A percentile compares a stretch with the other conserved stretches of the same genome.
Conservation (phyloP, 148 eudicot species). For the Chenopodium album region DNA sequence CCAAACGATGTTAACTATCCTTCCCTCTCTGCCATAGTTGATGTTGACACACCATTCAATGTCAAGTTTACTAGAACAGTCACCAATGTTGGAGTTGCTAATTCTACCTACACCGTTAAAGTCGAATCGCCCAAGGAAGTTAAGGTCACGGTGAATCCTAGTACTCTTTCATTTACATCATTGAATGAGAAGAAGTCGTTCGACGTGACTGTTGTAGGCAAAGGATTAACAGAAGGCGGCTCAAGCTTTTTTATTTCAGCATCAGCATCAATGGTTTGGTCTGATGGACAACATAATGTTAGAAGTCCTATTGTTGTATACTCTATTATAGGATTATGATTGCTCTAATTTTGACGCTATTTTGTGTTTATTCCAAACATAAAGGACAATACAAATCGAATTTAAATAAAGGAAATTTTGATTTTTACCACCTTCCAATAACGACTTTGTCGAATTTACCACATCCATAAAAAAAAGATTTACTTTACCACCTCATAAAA, state of each 20-base stretch:
- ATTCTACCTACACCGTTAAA: conserved; percentile 45
- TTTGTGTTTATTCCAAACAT: too few relatives aligned
- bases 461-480: too few relatives aligned
- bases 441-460: too few relatives aligned
- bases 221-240: background rate
- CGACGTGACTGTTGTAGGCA: conserved; percentile 30
- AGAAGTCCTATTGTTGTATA: conserved; percentile 4
- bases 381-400: too few relatives aligned
- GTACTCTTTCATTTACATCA: conserved; percentile 28
- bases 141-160: conserved; percentile 38
- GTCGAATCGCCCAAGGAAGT: background rate
- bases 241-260: background rate
- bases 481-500: too few relatives aligned
- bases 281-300: conserved; percentile 50
- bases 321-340: too few relatives aligned
- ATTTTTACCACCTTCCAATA: too few relatives aligned
- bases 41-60: background rate
- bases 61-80: conserved; percentile 43
- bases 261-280: conserved; percentile 40
- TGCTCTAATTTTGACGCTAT: too few relatives aligned
- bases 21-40: conserved; percentile 33
- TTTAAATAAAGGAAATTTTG: too few relatives aligned
- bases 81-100: conserved; percentile 49
- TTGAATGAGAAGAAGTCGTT: conserved; percentile 41
- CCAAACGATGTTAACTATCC: conserved; percentile 59